phyloP scores from a whole-genome alignment of 495 filamentous ascomycete genomes.

The Neurospora sp. region DNA sequence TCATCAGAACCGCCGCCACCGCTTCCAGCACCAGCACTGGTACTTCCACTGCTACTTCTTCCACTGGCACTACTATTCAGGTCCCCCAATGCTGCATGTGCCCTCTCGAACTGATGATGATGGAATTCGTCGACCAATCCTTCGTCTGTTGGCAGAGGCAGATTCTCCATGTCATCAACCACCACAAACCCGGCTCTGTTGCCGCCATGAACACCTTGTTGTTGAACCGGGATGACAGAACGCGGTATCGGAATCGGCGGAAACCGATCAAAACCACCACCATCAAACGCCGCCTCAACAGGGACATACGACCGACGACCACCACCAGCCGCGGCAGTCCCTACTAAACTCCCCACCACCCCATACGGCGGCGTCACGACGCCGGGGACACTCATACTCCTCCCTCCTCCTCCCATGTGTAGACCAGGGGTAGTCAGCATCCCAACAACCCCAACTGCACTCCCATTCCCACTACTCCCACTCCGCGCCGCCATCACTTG shows the following conservation, averaged over 20 bases:
- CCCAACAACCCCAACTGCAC: background rate
- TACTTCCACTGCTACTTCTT: background rate
- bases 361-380: background rate
- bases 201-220: background rate
- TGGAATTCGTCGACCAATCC: background rate
- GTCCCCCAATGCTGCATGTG: background rate
- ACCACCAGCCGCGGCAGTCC: too few species aligned
- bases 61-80: background rate
- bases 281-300: background rate
- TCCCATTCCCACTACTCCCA: background rate
- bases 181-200: background rate
- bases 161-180: background rate
- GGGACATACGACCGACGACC: background rate
- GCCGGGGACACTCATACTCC: background rate
- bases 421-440: background rate
- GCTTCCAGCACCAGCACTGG: background rate
- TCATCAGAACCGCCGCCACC: background rate
- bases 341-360: background rate
- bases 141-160: background rate
- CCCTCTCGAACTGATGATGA: background rate
- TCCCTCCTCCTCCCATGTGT: background rate
- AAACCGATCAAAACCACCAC: background rate
- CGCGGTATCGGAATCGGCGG: background rate
- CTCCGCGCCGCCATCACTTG: background rate
- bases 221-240: background rate